Conservation (phyloP, 2,329 filamentous ascomycete species). For the Epichloe amarillans region DNA sequence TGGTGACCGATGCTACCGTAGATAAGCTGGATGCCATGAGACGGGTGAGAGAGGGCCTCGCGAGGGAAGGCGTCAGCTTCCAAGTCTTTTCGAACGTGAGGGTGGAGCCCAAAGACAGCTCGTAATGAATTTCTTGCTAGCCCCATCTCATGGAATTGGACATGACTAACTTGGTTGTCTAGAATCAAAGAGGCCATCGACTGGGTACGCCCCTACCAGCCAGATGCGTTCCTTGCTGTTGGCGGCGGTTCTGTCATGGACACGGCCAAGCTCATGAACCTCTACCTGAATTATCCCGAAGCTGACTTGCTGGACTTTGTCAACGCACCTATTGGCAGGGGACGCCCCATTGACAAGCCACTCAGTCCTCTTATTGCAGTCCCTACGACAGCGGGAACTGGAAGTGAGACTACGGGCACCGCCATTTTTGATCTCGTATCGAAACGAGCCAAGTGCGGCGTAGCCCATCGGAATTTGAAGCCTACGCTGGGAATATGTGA, state of each 20-base stretch:
- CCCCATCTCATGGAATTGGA: conserved; percentile 17
- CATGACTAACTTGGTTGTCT: background rate
- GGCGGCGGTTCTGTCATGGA: conserved; percentile 88
- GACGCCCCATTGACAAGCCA: conserved; percentile 57
- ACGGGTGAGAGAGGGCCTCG: conserved; percentile 71
- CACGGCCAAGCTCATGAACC: conserved; percentile 96
- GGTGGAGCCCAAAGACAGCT: conserved; percentile 90
- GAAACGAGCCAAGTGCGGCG: conserved; percentile 85
- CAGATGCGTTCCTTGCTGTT: conserved; percentile 87
- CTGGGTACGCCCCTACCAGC: conserved; percentile 65
- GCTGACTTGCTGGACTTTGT: conserved; percentile 96
- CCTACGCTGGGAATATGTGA: conserved; percentile 81
- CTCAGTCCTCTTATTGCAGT: conserved; percentile 69
- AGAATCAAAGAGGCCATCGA: conserved; percentile 83
- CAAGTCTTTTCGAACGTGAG: conserved; percentile 68
- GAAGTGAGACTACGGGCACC: conserved; percentile 90
- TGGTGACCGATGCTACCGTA: conserved; percentile 82
- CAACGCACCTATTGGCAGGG: conserved; percentile 84
- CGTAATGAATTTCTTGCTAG: conserved; percentile 35
- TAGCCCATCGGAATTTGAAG: conserved; percentile 90
- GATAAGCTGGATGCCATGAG: conserved; percentile 76
- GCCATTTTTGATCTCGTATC: conserved; percentile 93
- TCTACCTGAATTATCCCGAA: conserved; percentile 82
- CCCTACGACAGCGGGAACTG: conserved; percentile 72
- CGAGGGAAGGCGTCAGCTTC: conserved; percentile 65